Conservation (phyloP, 345 rosid species). For the Salix brachista region DNA sequence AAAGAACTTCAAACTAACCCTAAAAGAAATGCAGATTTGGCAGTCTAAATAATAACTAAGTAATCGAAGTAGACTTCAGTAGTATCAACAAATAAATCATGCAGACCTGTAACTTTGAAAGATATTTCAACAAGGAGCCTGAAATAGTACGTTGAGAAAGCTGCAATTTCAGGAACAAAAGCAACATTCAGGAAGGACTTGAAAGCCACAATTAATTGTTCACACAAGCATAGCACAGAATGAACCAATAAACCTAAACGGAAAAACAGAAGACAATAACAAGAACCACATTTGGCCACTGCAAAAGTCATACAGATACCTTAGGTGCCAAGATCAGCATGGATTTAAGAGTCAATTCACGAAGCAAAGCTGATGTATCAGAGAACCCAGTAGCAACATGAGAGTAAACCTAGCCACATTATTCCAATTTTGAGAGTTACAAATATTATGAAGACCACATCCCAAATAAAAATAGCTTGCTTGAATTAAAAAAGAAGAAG, state of each 20-base stretch:
- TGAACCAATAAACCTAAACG: background rate
- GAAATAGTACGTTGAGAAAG: conserved; percentile 95
- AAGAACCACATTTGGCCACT: background rate
- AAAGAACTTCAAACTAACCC: background rate
- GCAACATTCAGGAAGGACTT: conserved; percentile 22
- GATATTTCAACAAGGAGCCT: conserved; percentile 82
- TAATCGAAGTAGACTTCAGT: background rate
- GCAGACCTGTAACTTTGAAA: conserved; percentile 88
- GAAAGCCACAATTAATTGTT: background rate
- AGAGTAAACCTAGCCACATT: conserved; percentile 67
- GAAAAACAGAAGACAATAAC: background rate
- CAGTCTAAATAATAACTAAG: background rate
- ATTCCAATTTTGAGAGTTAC: conserved; percentile 1
- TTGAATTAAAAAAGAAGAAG: conserved; percentile 1
- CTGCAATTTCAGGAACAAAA: conserved; percentile 45
- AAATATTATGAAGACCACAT: background rate
- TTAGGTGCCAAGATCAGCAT: conserved; percentile 97
- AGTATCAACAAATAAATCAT: conserved; percentile 5
- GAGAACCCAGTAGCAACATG: conserved; percentile 91
- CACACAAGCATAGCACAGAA: background rate
- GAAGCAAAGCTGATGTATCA: conserved; percentile 87
- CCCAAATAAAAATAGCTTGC: conserved; percentile 6
- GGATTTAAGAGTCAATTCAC: conserved; percentile 96
- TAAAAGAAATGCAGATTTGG: conserved; percentile 3
- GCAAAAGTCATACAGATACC: conserved; percentile 34